These are phyloP conservation scores for Aspergillus fumigatiaffinis DNA, from an alignment of 2,329 filamentous ascomycete species.

Conservation along the genomic window DNA sequence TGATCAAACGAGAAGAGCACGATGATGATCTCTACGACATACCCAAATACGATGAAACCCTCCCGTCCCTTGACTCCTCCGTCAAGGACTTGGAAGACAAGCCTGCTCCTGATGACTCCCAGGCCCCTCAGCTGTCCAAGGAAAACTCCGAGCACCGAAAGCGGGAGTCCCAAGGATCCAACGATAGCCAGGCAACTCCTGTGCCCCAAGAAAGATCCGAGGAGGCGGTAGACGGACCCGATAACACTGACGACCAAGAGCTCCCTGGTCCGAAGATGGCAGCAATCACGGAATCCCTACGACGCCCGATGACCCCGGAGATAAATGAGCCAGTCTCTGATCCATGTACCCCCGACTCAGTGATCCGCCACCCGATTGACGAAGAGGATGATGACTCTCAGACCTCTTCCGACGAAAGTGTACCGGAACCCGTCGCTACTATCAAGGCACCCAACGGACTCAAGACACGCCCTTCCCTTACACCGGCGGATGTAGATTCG, in stretches of 20 bases:
- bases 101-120: slow-evolving; percentile 49
- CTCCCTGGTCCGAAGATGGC: slow-evolving; percentile 43
- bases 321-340: slow-evolving; percentile 57
- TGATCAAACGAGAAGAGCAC: slow-evolving; percentile 62
- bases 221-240: slow-evolving; percentile 34
- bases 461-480: slow-evolving; percentile 84
- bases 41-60: slow-evolving; percentile 60
- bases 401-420: slow-evolving; percentile 48
- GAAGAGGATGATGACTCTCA: slow-evolving; percentile 38
- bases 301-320: slow-evolving; percentile 46
- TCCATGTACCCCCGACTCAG: slow-evolving; percentile 77
- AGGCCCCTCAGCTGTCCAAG: slow-evolving; percentile 49
- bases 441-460: slow-evolving; percentile 84
- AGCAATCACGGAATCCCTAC: slow-evolving; percentile 35
- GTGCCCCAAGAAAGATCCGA: slow-evolving; percentile 22
- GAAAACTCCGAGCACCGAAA: slow-evolving; percentile 22
- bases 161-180: slow-evolving; percentile 26
- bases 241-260: slow-evolving; percentile 40
- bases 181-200: slow-evolving; percentile 31
- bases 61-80: slow-evolving; percentile 34
- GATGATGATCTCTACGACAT: slow-evolving; percentile 63
- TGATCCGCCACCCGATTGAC: slow-evolving; percentile 71
- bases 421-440: slow-evolving; percentile 80
- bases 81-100: slow-evolving; percentile 28
- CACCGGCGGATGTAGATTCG: slow-evolving; percentile 73